Percentiles rank a stretch among this genome's conserved stretches.
Evolutionary conservation across 169 alveolate genomes (phyloP).

Genomic region (Plasmodium berghei): DNA sequence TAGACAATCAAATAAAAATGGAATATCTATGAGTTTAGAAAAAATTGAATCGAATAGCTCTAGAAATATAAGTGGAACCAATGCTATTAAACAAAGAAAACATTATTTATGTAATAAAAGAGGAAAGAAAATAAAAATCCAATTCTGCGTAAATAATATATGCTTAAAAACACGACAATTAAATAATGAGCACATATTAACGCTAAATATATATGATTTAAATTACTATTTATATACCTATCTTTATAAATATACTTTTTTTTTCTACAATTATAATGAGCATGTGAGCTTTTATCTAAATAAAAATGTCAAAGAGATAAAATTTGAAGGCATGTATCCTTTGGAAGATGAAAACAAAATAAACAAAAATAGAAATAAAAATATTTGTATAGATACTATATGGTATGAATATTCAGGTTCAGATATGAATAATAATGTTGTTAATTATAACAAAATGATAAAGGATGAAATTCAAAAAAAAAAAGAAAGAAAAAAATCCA

Average conservation of each 20-base stretch:
- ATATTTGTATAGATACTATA: conserved; percentile 8
- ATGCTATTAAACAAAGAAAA: not conserved
- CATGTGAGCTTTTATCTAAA: conserved; percentile 40
- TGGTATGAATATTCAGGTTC: conserved; percentile 46
- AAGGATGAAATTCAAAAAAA: not conserved
- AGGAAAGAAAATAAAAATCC: conserved; percentile 39
- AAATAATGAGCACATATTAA: conserved; percentile 66
- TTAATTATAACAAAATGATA: conserved; percentile 2
- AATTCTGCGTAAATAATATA: conserved; percentile 22
- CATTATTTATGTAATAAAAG: conserved; percentile 15
- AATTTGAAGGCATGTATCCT: conserved; percentile 26
- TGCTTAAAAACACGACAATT: conserved; percentile 60
- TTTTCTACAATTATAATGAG: conserved; percentile 43
- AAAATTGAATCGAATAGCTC: no score
- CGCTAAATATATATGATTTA: conserved; percentile 58
- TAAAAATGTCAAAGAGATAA: conserved; percentile 27
- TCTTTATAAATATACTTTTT: conserved; percentile 51
- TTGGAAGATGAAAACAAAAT: not conserved
- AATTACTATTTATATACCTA: conserved; percentile 48
- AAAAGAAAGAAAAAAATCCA: not conserved
- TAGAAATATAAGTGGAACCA: no score
- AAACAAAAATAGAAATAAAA: conserved; percentile 6
- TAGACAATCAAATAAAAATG: no score
- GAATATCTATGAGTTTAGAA: no score
- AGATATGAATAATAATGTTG: conserved; percentile 3